Conservation (phyloP, 176 grass and related monocot species). For the Hyparrhenia diplandra region DNA sequence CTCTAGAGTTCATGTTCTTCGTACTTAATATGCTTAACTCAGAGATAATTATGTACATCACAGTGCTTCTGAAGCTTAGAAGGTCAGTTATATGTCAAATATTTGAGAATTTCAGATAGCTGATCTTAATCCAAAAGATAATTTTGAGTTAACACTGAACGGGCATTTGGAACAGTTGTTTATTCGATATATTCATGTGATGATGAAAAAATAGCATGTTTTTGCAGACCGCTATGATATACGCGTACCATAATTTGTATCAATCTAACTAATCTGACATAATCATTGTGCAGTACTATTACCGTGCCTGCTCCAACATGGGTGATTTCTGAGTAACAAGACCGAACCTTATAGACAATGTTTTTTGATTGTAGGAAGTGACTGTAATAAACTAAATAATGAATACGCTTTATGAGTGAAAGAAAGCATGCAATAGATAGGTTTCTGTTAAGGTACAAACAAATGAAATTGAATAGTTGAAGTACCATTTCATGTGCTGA, state of each 20-base stretch:
- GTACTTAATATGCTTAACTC: neutral
- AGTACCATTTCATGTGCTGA: slow-evolving; percentile 56
- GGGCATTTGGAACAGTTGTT: neutral
- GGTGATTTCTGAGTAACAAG: neutral
- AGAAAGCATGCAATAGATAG: neutral
- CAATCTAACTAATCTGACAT: neutral
- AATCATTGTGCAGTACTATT: neutral
- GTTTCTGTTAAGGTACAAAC: neutral
- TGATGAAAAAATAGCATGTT: neutral
- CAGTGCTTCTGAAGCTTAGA: neutral
- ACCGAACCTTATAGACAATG: neutral
- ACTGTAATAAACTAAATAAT: neutral
- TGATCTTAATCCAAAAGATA: neutral
- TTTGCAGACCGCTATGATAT: neutral
- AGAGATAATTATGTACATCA: neutral
- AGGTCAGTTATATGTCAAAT: neutral
- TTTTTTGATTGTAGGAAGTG: neutral
- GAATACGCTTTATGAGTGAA: neutral
- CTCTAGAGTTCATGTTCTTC: neutral
- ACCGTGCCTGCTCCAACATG: neutral
- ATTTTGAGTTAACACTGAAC: neutral
- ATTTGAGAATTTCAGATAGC: neutral
- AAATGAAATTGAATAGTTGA: neutral
- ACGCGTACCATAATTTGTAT: neutral
- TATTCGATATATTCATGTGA: neutral